Conservation (phyloP, 306 rosid genomes). For the Prunus mongolica region DNA sequence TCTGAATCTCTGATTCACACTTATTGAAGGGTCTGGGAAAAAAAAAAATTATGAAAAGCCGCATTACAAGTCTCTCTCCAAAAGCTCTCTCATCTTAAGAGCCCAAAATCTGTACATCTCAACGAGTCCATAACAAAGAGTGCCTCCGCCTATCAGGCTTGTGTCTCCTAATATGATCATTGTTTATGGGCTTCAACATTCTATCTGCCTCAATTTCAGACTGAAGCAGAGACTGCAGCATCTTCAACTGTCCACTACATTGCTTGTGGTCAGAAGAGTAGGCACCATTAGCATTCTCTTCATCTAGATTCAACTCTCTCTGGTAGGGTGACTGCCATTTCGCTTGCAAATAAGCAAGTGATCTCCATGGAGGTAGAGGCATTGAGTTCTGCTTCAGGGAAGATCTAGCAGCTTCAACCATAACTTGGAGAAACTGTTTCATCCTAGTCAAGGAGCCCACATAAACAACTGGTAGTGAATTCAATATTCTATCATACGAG, state of each 20-base stretch:
- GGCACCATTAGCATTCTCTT: conserved; percentile 7
- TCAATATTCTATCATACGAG: conserved; percentile 71
- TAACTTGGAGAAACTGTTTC: conserved; percentile 67
- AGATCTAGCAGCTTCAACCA: conserved; percentile 84
- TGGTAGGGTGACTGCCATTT: conserved; percentile 85
- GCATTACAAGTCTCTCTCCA: conserved; percentile 26
- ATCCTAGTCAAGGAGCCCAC: conserved; percentile 76
- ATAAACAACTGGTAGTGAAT: conserved; percentile 73
- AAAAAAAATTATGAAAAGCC: conserved; percentile 35
- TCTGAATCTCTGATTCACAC: conserved; percentile 14
- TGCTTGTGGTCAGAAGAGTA: conserved; percentile 55
- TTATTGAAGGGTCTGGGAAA: conserved; percentile 36
- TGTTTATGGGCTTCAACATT: conserved; percentile 50
- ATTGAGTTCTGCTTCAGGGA: conserved; percentile 92
- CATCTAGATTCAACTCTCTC: conserved; percentile 49
- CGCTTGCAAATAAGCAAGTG: conserved; percentile 76
- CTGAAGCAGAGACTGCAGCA: conserved; percentile 73
- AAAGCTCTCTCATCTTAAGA: conserved; percentile 18
- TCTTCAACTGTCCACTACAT: conserved; percentile 72
- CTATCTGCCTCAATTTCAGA: conserved; percentile 67
- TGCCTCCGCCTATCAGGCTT: conserved; percentile 66
- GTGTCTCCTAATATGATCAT: conserved; percentile 57
- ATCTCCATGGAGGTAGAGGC: conserved; percentile 99
- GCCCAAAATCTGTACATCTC: conserved; percentile 49
- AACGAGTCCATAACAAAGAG: conserved; percentile 41